Conservation (phyloP, 2,329 filamentous ascomycete species). For the Pseudopithomyces chartarum region DNA sequence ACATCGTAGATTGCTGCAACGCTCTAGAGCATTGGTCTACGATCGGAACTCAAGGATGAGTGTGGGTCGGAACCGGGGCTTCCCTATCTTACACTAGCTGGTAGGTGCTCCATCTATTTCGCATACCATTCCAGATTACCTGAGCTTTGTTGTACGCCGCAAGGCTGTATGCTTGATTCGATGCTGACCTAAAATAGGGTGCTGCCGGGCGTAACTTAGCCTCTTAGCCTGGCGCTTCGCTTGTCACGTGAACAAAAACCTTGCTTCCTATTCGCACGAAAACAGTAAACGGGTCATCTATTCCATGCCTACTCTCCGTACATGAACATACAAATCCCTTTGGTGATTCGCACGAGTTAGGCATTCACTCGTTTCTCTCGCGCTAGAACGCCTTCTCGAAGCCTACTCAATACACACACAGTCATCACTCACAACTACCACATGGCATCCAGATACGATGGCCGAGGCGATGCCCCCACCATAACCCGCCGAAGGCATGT, state of each 20-base stretch:
- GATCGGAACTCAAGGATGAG: background rate
- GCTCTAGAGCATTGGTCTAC: background rate
- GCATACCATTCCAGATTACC: slow-evolving; percentile 2
- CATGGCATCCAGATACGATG: slow-evolving; percentile 19
- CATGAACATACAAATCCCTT: slow-evolving; percentile 12
- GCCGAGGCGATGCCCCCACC: slow-evolving; percentile 20
- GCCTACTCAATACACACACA: background rate
- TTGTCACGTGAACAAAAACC: slow-evolving; percentile 10
- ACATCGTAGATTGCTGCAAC: background rate
- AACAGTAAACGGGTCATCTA: slow-evolving; percentile 1
- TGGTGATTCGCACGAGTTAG: slow-evolving; percentile 10
- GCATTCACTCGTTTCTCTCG: background rate
- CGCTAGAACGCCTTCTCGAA: slow-evolving; percentile 6
- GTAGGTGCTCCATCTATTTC: slow-evolving; percentile 10
- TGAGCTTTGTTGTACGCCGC: slow-evolving; percentile 8
- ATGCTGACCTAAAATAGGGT: slow-evolving; percentile 13
- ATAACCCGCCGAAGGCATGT: slow-evolving; percentile 29
- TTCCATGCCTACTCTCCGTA: slow-evolving; percentile 6
- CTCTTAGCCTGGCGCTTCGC: slow-evolving; percentile 11
- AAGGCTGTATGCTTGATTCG: slow-evolving; percentile 8
- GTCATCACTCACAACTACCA: background rate
- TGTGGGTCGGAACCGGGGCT: background rate
- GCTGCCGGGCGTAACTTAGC: slow-evolving; percentile 15
- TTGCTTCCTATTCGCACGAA: slow-evolving; percentile 11
- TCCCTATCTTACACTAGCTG: slow-evolving; percentile 13